Base-by-base conservation (phyloP, 129 eudicot genomes). In the Escallonia rubra region DNA sequence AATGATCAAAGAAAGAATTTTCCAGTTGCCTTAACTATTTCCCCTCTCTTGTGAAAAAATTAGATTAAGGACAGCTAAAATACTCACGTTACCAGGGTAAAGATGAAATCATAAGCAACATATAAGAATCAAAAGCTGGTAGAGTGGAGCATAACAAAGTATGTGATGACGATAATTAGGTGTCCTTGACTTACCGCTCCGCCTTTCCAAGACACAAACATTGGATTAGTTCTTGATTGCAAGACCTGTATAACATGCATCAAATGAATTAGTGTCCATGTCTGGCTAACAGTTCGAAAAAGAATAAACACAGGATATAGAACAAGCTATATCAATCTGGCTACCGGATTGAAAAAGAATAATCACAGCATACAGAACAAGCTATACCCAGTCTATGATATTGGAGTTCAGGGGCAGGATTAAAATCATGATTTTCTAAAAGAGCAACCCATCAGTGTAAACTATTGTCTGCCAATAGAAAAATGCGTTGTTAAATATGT, bases 131-230 rank as follows among this genome's bases (percentile, higher is more conserved):
- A 5, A 56, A n/a, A n/a, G 60, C 39, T n/a, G 11, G 60, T 23
- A 9, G 50, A 56, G 16, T 56, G 60, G 60, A 56, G 60, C 11
- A 56, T 54, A 11, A 13, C n/a, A 54, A 7, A 13, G 12, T 39
- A 34, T 23, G n/a, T 52, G 4, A 52, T 52, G 57, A 3, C 23
- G 23, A 60, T 40, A 43, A 42, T 23, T 14, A 4, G 12, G 8
- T 41, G 43, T n/a, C 13, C 23, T 70, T 8, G 16, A 87, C 97
- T 85, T 84, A 93, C 98, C 12, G 86, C 98, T 67, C 95, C 96
- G 15, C 96, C 98, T 80, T 92, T 89, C 98, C 98, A 93, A 59
- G 98, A 62, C 63, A 85, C 95, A 77, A 64, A 74, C 3, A 77
- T 65, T 11, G 96, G 95, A 73, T 80, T 76, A 52, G 91, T 82